phyloP scores from a whole-genome alignment of 352 stramenopile species.

The Pythium coloratum region DNA sequence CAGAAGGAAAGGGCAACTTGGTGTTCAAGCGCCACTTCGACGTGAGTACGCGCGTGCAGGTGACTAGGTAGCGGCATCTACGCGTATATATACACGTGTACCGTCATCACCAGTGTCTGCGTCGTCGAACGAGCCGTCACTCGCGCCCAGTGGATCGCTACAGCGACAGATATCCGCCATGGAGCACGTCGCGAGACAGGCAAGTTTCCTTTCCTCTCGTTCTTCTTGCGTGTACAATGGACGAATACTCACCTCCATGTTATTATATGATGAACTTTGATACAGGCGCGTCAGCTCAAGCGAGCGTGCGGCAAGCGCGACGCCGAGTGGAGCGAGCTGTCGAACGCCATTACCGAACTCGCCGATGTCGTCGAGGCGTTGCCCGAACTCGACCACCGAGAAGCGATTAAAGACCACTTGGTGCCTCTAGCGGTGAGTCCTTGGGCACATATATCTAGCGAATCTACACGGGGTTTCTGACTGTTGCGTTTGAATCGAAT shows the following conservation, averaged over 20 bases:
- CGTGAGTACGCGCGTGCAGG: background rate
- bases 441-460: background rate
- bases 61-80: background rate
- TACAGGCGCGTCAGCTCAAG: slow-evolving; percentile 22
- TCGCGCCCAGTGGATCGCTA: background rate
- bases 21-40: slow-evolving; percentile 1
- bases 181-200: slow-evolving; percentile 22
- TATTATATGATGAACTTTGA: background rate
- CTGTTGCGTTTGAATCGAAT: background rate
- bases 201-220: slow-evolving; percentile 5
- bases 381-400: slow-evolving; percentile 15
- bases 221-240: background rate
- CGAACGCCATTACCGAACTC: slow-evolving; percentile 42
- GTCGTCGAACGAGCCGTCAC: slow-evolving; percentile 12
- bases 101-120: background rate
- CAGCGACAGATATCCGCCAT: slow-evolving; percentile 10
- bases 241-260: background rate
- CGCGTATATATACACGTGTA: background rate
- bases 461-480: background rate
- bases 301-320: slow-evolving; percentile 14
- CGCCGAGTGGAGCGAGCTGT: slow-evolving; percentile 46
- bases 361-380: slow-evolving; percentile 48
- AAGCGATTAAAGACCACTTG: slow-evolving; percentile 39
- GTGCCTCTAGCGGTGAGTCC: slow-evolving; percentile 47
- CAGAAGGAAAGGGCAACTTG: slow-evolving; percentile 12